These are phyloP conservation scores for Perilla frutescens DNA, from an alignment of 257 asterid species.

Conservation along the genomic window DNA sequence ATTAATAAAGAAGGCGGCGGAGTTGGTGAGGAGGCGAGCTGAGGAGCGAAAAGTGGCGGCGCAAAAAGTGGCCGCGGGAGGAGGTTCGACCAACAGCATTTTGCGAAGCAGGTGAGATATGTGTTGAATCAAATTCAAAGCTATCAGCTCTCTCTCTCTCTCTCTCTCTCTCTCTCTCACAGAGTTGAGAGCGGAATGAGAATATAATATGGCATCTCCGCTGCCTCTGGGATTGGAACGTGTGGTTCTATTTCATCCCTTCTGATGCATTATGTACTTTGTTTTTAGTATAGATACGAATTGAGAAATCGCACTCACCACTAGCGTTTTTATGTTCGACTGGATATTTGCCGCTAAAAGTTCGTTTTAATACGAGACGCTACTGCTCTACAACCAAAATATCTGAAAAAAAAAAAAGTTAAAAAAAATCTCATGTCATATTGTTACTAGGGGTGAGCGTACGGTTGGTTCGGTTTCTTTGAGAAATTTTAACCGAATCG, in stretches of 20 bases:
- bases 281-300: neutral
- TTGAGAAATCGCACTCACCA: neutral
- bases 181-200: constrained; percentile 30
- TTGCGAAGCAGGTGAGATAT: constrained; percentile 28
- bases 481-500: too few relatives aligned
- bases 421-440: too few relatives aligned
- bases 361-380: too few relatives aligned
- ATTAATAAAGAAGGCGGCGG: constrained; percentile 46
- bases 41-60: constrained; percentile 50
- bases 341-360: neutral
- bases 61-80: constrained; percentile 55
- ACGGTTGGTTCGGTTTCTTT: too few relatives aligned
- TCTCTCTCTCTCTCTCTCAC: neutral
- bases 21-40: constrained; percentile 51
- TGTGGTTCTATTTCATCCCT: constrained; percentile 49
- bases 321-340: neutral
- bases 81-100: constrained; percentile 74
- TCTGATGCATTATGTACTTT: neutral
- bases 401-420: too few relatives aligned
- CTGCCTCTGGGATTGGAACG: constrained; percentile 40
- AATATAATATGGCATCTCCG: constrained; percentile 47
- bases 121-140: constrained; percentile 11
- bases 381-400: too few relatives aligned
- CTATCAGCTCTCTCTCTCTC: neutral
- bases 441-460: too few relatives aligned